phyloP scores from a whole-genome alignment of 352 stramenopile species.

The Albugo laibachii region DNA sequence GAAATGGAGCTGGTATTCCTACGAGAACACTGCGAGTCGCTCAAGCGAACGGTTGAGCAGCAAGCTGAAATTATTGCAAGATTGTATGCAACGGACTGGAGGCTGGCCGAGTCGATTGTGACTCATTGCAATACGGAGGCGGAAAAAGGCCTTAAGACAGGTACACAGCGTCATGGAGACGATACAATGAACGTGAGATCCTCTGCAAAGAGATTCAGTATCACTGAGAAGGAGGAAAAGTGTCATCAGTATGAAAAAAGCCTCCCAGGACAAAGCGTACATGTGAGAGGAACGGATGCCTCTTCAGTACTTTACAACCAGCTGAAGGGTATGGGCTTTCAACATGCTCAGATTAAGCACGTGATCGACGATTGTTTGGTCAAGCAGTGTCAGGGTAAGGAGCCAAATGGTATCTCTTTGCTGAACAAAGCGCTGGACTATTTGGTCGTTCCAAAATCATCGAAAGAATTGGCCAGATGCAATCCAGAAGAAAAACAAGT shows the following conservation, averaged over 20 bases:
- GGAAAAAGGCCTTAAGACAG: too few relatives aligned
- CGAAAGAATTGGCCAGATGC: neutral
- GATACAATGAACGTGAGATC: too few relatives aligned
- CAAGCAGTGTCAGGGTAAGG: neutral
- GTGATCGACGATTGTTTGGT: slow-evolving; percentile 9
- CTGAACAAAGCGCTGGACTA: slow-evolving; percentile 27
- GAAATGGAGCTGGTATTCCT: slow-evolving; percentile 55
- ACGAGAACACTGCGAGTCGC: slow-evolving; percentile 36
- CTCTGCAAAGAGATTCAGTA: too few relatives aligned
- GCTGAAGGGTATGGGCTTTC: slow-evolving; percentile 30
- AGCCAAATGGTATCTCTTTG: slow-evolving; percentile 4
- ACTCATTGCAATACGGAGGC: too few relatives aligned
- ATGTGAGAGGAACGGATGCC: slow-evolving; percentile 7
- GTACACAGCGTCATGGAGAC: too few relatives aligned
- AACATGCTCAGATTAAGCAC: slow-evolving; percentile 12
- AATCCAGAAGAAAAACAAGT: neutral
- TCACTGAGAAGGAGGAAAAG: too few relatives aligned
- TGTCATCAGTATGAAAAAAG: too few relatives aligned
- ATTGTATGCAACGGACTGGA: slow-evolving; percentile 27
- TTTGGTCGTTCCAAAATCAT: slow-evolving; percentile 12
- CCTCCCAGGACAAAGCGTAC: too few relatives aligned
- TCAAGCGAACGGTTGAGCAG: slow-evolving; percentile 39
- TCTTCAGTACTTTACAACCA: slow-evolving; percentile 21
- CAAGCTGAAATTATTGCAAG: slow-evolving; percentile 62
- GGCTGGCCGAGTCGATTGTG: too few relatives aligned